Percentiles rank a stretch among this genome's conserved stretches.
Conservation (phyloP, 805 yeast species). For the Starmerella floricola region DNA sequence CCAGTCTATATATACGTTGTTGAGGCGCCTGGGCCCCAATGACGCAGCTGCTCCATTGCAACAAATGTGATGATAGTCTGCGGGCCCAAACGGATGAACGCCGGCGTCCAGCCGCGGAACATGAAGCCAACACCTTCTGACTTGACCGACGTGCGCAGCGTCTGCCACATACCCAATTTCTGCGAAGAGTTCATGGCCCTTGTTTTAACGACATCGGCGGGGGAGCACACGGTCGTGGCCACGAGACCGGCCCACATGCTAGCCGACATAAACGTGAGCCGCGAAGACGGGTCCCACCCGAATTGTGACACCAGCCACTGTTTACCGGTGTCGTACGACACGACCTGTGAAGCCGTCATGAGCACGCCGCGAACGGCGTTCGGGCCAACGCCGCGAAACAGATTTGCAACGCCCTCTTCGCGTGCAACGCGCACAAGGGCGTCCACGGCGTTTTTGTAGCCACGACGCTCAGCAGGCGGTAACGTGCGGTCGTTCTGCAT, state of each 20-base stretch:
- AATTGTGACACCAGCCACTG: conserved; percentile 40
- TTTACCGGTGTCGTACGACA: conserved; percentile 70
- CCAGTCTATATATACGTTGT: not conserved
- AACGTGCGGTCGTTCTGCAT: conserved; percentile 80
- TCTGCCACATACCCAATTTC: conserved; percentile 38
- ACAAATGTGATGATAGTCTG: conserved; percentile 34
- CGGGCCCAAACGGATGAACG: conserved; percentile 77
- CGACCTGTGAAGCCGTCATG: conserved; percentile 88
- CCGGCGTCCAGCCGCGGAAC: conserved; percentile 87
- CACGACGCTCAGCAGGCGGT: conserved; percentile 52
- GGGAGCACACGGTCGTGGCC: conserved; percentile 86
- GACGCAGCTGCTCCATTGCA: conserved; percentile 31
- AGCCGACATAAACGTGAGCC: conserved; percentile 65
- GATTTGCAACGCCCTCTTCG: conserved; percentile 48
- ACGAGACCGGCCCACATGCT: conserved; percentile 73
- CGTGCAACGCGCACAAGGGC: conserved; percentile 49
- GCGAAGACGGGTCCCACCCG: conserved; percentile 45
- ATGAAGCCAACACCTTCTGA: conserved; percentile 66
- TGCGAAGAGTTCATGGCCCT: conserved; percentile 55
- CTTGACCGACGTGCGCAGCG: conserved; percentile 44
- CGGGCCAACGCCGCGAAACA: conserved; percentile 66
- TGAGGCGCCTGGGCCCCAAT: conserved; percentile 21
- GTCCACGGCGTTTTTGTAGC: conserved; percentile 66
- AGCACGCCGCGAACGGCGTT: conserved; percentile 68
- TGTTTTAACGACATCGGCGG: conserved; percentile 84